Evolutionary conservation across 768 basidiomycete genomes (phyloP), one percentile per base, ranked within the genome.

Genomic region (Leccinum subtestaceum): DNA sequence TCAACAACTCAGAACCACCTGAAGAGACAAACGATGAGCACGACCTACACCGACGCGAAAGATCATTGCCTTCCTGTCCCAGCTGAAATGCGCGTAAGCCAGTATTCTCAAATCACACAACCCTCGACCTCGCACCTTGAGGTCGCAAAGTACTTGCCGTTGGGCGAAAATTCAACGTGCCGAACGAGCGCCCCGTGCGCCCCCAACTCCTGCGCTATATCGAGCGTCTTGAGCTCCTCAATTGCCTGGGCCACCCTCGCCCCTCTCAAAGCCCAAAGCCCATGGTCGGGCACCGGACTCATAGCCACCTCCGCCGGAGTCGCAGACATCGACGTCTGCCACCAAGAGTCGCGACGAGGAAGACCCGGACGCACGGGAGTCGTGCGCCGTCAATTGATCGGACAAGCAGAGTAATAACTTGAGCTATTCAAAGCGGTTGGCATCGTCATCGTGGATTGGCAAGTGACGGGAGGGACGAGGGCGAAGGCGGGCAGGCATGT

Each of bases 101-200:
- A 15, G 15, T 47, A 23, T 15, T 23, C 15, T n/a, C 34, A 32
- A 34, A 29, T 27, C n/a, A 13, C 25, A 23, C 21, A 10, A 46
- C 21, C 38, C 2, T 6, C 15, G 45, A 8, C 17, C 13, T 34
- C 71, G 9, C 54, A 81, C 74, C 81, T 82, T n/a, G 83, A 78
- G 4, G 83, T 83, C 17, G 82, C 82, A 55, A 83, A 64, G 57
- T 76, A 81, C 63, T 74, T 77, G n/a, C 82, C 82, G 56, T 80
- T 78, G 5, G 82, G 82, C 17, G 83, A 83, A 70, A 83, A 83
- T 61, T 83, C 78, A 31, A 84, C 59, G 53, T 83, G 81, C n/a
- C 82, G 66, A 36, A 83, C 82, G 27, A 84, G 75, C 10, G 82
- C 83, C n/a, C 69, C 67, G 53, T 83, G 82, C 3, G 76, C 73